phyloP scores from a whole-genome alignment of 2,329 filamentous ascomycete species.

The Beauveria bassiana region DNA sequence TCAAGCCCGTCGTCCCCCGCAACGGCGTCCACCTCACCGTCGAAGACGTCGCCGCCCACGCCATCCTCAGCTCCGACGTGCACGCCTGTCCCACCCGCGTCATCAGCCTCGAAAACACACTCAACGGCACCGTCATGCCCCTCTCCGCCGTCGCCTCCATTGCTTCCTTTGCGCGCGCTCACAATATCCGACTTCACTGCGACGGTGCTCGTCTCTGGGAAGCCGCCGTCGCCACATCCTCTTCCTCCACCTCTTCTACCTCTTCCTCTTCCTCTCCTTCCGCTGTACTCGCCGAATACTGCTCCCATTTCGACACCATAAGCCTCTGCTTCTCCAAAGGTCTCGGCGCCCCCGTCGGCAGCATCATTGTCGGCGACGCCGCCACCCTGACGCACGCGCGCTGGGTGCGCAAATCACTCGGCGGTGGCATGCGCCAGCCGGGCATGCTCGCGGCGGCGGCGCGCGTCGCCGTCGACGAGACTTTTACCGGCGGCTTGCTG shows the following conservation, averaged over 20 bases:
- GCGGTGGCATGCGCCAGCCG: constrained; percentile 65
- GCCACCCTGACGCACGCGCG: constrained; percentile 30
- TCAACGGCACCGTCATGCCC: constrained; percentile 72
- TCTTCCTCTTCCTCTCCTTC: too few relatives aligned
- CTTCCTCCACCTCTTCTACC: too few relatives aligned
- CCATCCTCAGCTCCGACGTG: constrained; percentile 59
- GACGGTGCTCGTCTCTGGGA: constrained; percentile 81
- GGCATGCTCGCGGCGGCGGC: constrained; percentile 67
- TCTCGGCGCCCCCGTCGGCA: constrained; percentile 72
- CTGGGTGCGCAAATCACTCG: constrained; percentile 59
- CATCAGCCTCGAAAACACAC: constrained; percentile 79
- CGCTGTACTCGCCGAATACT: constrained; percentile 59
- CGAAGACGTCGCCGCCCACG: constrained; percentile 63
- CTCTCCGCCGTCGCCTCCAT: constrained; percentile 64
- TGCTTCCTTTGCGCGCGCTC: constrained; percentile 55
- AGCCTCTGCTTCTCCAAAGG: constrained; percentile 78
- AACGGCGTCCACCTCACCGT: constrained; percentile 70
- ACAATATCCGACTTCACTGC: constrained; percentile 63
- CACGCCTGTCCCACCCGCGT: constrained; percentile 74
- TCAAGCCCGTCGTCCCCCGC: constrained; percentile 56
- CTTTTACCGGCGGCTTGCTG: constrained; percentile 50
- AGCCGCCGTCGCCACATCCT: constrained; percentile 60
- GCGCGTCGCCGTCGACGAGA: constrained; percentile 53
- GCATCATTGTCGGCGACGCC: constrained; percentile 54
- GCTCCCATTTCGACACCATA: constrained; percentile 63